Conservation (phyloP, 192 early-diverging fungal species). For the Anaeromyces robustus region DNA sequence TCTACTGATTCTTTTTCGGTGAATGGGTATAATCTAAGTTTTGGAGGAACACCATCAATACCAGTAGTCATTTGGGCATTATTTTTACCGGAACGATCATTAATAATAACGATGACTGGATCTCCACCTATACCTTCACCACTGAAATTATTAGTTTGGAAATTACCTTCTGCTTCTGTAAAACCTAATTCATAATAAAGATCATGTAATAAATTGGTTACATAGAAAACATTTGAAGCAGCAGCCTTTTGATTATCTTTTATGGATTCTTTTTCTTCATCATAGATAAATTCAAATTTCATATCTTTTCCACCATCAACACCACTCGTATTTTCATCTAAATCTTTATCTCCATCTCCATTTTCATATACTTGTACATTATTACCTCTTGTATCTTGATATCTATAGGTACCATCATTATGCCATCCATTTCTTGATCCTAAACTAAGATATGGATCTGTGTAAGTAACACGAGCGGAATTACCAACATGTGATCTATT, state of each 20-base stretch:
- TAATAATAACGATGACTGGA: not conserved
- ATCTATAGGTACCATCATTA: not conserved
- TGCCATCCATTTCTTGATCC: not conserved
- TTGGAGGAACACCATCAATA: not conserved
- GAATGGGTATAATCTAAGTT: not conserved
- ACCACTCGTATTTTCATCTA: not conserved
- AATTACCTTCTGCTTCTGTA: not conserved
- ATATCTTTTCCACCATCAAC: not conserved
- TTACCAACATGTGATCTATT: not conserved
- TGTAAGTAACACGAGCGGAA: not conserved
- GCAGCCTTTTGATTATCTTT: not conserved
- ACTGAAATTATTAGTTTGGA: not conserved
- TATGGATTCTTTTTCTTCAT: not conserved
- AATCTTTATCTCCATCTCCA: not conserved
- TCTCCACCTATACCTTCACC: not conserved
- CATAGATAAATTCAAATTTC: not conserved
- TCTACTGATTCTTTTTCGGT: not conserved
- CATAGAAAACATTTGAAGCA: not conserved
- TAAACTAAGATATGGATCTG: not conserved
- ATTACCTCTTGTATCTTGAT: not conserved
- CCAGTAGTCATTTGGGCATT: not conserved
- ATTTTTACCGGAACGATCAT: not conserved
- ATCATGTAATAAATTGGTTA: not conserved
- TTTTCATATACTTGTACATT: not conserved
- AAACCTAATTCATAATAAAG: not conserved